These are phyloP conservation scores for Daldinia caldariorum DNA, from an alignment of 495 filamentous ascomycete species.

Conservation along the genomic window DNA sequence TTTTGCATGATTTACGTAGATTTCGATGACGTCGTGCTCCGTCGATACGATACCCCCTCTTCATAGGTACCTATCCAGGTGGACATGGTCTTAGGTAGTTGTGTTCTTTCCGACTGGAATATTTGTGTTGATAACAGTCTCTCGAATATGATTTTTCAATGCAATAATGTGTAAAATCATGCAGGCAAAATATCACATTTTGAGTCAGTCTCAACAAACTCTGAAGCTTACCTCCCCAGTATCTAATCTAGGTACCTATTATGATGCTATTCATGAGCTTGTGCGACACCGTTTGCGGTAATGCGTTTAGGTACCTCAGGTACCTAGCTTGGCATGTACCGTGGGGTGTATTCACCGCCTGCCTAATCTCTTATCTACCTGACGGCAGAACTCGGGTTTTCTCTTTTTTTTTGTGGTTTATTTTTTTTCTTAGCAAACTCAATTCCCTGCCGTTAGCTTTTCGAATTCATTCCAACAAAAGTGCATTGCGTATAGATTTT, in stretches of 20 bases:
- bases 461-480: constrained; percentile 14
- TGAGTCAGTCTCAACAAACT: too few relatives aligned
- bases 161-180: too few relatives aligned
- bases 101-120: too few relatives aligned
- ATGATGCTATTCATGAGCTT: neutral
- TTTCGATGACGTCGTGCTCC: constrained; percentile 10
- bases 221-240: too few relatives aligned
- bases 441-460: constrained; percentile 33
- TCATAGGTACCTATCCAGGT: too few relatives aligned
- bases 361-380: constrained; percentile 26
- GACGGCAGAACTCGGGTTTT: constrained; percentile 29
- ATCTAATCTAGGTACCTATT: neutral
- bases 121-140: too few relatives aligned
- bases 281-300: constrained; percentile 1
- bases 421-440: constrained; percentile 16
- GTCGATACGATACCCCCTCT: neutral
- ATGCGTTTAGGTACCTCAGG: neutral
- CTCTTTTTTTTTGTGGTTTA: constrained; percentile 11
- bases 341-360: constrained; percentile 46
- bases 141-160: too few relatives aligned
- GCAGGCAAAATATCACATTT: too few relatives aligned
- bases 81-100: too few relatives aligned
- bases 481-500: neutral
- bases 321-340: constrained; percentile 2
- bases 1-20: neutral